phyloP scores from a whole-genome alignment of 1,284 basidiomycete species.

The Rhodotorula sp. region DNA sequence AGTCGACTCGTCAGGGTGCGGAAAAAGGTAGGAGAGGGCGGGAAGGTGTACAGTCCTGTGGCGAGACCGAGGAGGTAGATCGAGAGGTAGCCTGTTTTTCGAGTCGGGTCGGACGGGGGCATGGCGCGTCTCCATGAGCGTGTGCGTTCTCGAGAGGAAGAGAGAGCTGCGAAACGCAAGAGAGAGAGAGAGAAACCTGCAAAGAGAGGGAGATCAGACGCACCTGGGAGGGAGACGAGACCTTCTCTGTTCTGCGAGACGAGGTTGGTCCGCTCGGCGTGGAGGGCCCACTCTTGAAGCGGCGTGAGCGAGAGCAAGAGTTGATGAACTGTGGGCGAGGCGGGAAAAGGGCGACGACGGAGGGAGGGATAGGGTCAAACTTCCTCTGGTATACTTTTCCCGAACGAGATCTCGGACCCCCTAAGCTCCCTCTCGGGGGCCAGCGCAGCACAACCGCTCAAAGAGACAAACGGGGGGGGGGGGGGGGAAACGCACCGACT shows the following conservation, averaged over 20 bases:
- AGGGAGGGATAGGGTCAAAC: too few relatives aligned
- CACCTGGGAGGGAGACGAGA: constrained; percentile 72
- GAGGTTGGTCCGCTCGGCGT: constrained; percentile 61
- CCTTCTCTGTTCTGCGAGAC: constrained; percentile 91
- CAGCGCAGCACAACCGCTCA: too few relatives aligned
- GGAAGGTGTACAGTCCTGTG: constrained; percentile 72
- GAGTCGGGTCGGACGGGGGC: neutral
- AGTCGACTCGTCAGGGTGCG: neutral
- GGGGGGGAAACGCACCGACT: constrained; percentile 54
- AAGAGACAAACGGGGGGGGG: too few relatives aligned
- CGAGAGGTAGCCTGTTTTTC: constrained; percentile 71
- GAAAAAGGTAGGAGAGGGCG: constrained; percentile 49
- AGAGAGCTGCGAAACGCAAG: too few relatives aligned
- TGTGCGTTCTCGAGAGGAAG: neutral
- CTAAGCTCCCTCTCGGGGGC: too few relatives aligned
- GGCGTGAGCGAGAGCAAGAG: constrained; percentile 58
- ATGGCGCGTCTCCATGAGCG: neutral
- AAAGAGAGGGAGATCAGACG: constrained; percentile 30
- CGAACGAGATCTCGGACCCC: too few relatives aligned
- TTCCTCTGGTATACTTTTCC: too few relatives aligned
- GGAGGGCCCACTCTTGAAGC: constrained; percentile 65
- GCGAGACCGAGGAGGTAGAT: constrained; percentile 84
- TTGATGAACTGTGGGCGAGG: constrained; percentile 62
- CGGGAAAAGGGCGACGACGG: too few relatives aligned
- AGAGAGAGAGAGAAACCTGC: neutral